Conservation (phyloP, 768 basidiomycete genomes). For the Macrocybe gigantea region DNA sequence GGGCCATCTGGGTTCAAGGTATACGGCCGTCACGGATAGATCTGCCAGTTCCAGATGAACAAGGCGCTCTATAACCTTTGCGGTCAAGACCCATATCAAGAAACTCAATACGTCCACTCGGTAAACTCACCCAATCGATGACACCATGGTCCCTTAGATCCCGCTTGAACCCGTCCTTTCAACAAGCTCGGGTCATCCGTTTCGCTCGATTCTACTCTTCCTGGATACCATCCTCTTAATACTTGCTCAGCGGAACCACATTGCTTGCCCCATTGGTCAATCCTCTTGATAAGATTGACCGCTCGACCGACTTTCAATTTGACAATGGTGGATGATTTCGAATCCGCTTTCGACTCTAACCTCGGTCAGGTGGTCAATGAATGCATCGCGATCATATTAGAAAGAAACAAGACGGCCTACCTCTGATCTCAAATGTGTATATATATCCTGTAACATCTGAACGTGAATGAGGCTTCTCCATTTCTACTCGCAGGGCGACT, state of each 20-base stretch:
- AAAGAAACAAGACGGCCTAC: slow-evolving; percentile 26
- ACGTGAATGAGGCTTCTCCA: slow-evolving; percentile 42
- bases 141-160: slow-evolving; percentile 57
- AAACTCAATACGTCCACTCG: neutral
- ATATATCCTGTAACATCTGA: slow-evolving; percentile 73
- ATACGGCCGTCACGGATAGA: slow-evolving; percentile 48
- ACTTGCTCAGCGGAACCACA: slow-evolving; percentile 75
- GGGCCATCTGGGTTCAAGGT: slow-evolving; percentile 50
- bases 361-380: neutral
- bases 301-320: slow-evolving; percentile 79
- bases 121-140: slow-evolving; percentile 50
- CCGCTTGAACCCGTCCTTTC: slow-evolving; percentile 60
- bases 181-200: slow-evolving; percentile 40
- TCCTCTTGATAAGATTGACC: slow-evolving; percentile 62
- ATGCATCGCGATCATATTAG: neutral
- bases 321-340: slow-evolving; percentile 30
- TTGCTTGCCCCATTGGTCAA: slow-evolving; percentile 78
- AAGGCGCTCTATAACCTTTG: slow-evolving; percentile 46
- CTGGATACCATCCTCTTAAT: slow-evolving; percentile 71
- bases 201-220: slow-evolving; percentile 35
- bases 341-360: slow-evolving; percentile 7
- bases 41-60: slow-evolving; percentile 80
- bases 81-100: neutral
- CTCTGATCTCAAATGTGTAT: slow-evolving; percentile 76
- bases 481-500: slow-evolving; percentile 40